phyloP scores from a whole-genome alignment of 129 eudicot species.

The Chrysanthemum seticuspe region DNA sequence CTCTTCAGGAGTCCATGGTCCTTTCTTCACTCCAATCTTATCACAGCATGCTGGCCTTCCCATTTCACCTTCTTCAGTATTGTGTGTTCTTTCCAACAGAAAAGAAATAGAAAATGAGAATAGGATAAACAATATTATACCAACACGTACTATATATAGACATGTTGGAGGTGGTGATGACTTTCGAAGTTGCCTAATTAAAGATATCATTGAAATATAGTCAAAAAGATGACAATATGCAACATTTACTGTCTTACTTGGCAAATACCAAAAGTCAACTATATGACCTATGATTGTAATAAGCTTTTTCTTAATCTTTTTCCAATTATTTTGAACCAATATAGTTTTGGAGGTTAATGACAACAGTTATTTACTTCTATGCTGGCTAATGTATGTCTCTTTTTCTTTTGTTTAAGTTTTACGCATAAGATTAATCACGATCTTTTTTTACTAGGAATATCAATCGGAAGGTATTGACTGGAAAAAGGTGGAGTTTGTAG shows the following conservation, averaged over 20 bases:
- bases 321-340: no score
- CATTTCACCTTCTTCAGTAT: slow-evolving; percentile 38
- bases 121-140: slow-evolving; percentile 23
- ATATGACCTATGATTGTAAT: background rate
- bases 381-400: no score
- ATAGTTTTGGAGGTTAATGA: no score
- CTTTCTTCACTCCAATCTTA: slow-evolving; percentile 51
- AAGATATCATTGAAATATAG: slow-evolving; percentile 17
- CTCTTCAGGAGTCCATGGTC: slow-evolving; percentile 63
- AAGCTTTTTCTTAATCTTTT: no score
- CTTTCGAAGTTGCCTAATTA: slow-evolving; percentile 20
- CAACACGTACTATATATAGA: slow-evolving; percentile 31
- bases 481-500: no score
- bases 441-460: no score
- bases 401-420: no score
- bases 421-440: no score
- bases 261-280: slow-evolving; percentile 23
- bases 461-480: no score
- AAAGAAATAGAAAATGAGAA: slow-evolving; percentile 1
- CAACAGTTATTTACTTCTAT: no score
- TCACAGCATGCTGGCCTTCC: slow-evolving; percentile 66
- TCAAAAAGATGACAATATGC: slow-evolving; percentile 28
- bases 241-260: slow-evolving; percentile 28
- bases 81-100: slow-evolving; percentile 1
- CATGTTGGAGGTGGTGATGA: slow-evolving; percentile 28